Evolutionary conservation across 2,329 filamentous ascomycete species (phyloP).

Genomic region (Colletotrichum sp.): DNA sequence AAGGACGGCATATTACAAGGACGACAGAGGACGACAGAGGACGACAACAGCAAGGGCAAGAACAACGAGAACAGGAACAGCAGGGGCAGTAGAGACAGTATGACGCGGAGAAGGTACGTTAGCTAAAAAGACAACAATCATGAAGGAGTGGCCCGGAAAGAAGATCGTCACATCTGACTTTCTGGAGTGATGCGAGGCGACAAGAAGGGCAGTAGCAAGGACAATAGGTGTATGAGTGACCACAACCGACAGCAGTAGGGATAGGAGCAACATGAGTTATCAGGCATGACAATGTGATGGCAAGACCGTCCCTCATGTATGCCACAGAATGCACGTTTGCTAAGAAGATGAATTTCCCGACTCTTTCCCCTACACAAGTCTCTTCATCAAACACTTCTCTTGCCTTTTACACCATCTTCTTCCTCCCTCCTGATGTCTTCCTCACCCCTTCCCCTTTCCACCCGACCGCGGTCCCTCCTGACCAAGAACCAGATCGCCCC

Average conservation of each 20-base stretch:
- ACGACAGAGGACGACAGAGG: neutral
- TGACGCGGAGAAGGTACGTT: neutral
- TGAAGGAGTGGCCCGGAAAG: too few species aligned
- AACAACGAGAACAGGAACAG: neutral
- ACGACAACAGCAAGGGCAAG: neutral
- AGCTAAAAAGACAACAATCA: neutral
- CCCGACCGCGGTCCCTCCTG: neutral
- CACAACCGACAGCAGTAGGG: neutral
- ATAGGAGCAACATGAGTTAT: neutral
- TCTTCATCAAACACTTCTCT: neutral
- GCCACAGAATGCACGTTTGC: neutral
- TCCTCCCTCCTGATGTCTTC: neutral
- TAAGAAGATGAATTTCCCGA: neutral
- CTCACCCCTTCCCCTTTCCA: neutral
- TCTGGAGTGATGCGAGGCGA: too few species aligned
- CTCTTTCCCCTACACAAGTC: neutral
- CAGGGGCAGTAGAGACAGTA: neutral
- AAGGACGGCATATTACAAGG: neutral
- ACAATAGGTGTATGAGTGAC: too few species aligned
- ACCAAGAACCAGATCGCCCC: conserved; percentile 1
- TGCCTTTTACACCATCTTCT: neutral
- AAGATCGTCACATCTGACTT: too few species aligned
- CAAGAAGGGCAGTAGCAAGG: too few species aligned
- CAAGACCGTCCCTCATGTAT: neutral
- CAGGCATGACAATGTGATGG: neutral